A percentile compares a stretch with the other conserved stretches of the same genome.
Conservation (phyloP, 1,284 basidiomycete species). For the Coniferiporia weirii region DNA sequence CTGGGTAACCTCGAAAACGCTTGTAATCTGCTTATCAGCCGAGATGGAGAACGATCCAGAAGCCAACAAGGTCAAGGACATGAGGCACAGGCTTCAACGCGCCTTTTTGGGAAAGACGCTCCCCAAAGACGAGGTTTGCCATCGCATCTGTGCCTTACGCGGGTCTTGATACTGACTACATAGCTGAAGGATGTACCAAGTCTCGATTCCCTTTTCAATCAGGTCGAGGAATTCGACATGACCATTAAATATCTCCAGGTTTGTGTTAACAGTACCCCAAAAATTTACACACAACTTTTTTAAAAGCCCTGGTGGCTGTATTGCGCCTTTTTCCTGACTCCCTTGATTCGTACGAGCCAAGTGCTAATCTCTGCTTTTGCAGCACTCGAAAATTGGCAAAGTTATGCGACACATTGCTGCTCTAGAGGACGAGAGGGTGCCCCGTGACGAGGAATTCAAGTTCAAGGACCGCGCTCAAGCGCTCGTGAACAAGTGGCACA, state of each 20-base stretch:
- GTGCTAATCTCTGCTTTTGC: slow-evolving; percentile 20
- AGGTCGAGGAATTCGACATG: slow-evolving; percentile 84
- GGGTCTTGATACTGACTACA: slow-evolving; percentile 13
- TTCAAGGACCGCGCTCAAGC: slow-evolving; percentile 78
- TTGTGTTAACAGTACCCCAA: slow-evolving; percentile 26
- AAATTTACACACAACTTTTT: neutral
- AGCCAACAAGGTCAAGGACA: slow-evolving; percentile 73
- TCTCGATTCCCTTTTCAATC: slow-evolving; percentile 74
- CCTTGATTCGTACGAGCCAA: slow-evolving; percentile 23
- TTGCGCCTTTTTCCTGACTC: slow-evolving; percentile 21
- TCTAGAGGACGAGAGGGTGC: slow-evolving; percentile 61
- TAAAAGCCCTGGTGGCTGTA: slow-evolving; percentile 4
- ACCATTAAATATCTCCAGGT: slow-evolving; percentile 81
- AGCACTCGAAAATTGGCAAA: slow-evolving; percentile 97
- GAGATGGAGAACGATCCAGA: slow-evolving; percentile 61
- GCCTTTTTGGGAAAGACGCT: slow-evolving; percentile 66
- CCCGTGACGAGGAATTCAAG: slow-evolving; percentile 80
- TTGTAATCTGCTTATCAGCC: slow-evolving; percentile 25
- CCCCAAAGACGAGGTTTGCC: slow-evolving; percentile 47
- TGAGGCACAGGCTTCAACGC: slow-evolving; percentile 89
- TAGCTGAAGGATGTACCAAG: slow-evolving; percentile 66
- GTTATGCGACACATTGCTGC: slow-evolving; percentile 93
- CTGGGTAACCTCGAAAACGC: slow-evolving; percentile 1
- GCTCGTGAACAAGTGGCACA: slow-evolving; percentile 73
- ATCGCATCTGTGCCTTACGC: slow-evolving; percentile 9